Evolutionary conservation across 2,329 filamentous ascomycete species (phyloP), one percentile per base, ranked within the genome.

Genomic region (Cladophialophora chaetospira): DNA sequence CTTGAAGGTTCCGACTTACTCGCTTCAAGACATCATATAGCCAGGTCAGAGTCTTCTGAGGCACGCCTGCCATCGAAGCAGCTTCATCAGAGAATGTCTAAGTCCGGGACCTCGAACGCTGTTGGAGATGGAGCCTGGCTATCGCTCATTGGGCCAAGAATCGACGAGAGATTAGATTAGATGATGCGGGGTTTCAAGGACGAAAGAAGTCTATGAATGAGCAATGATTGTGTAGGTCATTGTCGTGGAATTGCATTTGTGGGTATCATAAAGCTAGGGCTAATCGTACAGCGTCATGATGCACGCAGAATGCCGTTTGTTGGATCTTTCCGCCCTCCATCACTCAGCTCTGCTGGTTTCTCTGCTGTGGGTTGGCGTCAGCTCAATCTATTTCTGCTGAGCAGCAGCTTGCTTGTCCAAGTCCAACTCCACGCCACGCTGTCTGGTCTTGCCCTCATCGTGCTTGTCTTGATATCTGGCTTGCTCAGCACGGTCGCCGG

Each of bases 31-130:
- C 87, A 75, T 89, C 94, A 76, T 96, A 96, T 4, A 97, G 85
- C 93, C 93, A 97, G 76, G 91, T 92, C 69, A 97, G 81, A 60
- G 95, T 88, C 76, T 91, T 89, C 74, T 96, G 91, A 68, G 90
- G 88, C 70, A 96, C 89, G 67, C 86, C 84, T 60, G 80, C 75
- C 80, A 82, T 82, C 57, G 43, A 49, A 31, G 51, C 36, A 40
- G 17, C 43, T 47, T 47, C 11, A 17, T 26, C 28, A 21, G 21
- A 25, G 26, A 45, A 26, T 35, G 29, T 6, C 36, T 23, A 19
- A 23, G 25, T 29, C 5, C 13, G 48, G n/a, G 44, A 13, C 25
- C 21, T n/a, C n/a, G n/a, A n/a, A n/a, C 36, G 36, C 17, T 21
- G 4, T 29, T 43, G 48, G 51, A 19, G 28, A 31, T 50, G 53